Percentiles rank a stretch among this genome's conserved stretches.
Conservation (phyloP, 192 early-diverging fungal species). For the Backusella liffmaniae region DNA sequence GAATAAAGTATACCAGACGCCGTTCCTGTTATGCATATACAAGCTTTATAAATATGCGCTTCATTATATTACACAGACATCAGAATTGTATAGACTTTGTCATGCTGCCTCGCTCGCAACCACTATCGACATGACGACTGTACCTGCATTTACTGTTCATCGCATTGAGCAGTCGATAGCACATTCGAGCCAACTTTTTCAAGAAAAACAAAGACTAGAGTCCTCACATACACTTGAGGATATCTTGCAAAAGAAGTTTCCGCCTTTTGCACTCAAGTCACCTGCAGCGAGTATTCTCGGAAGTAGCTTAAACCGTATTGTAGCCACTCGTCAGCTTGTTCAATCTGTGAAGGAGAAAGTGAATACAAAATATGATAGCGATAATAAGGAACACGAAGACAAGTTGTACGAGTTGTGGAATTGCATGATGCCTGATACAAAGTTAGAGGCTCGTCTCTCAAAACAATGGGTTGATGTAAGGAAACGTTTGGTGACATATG, state of each 20-base stretch:
- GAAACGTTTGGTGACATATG: not conserved
- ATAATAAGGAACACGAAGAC: not conserved
- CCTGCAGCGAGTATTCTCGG: not conserved
- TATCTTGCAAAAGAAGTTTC: slow-evolving; percentile 6
- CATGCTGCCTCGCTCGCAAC: not conserved
- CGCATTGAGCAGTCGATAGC: slow-evolving; percentile 44
- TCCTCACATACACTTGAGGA: not conserved
- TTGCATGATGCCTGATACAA: slow-evolving; percentile 53
- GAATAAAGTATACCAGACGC: slow-evolving; percentile 50
- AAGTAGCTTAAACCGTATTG: not conserved
- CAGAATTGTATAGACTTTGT: slow-evolving; percentile 61
- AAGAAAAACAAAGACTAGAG: not conserved
- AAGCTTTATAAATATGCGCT: slow-evolving; percentile 53
- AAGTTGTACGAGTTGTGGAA: slow-evolving; percentile 56
- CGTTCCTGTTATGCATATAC: slow-evolving; percentile 49
- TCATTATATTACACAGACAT: slow-evolving; percentile 52
- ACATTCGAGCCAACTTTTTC: slow-evolving; percentile 46
- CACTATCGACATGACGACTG: not conserved
- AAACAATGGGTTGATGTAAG: slow-evolving; percentile 61
- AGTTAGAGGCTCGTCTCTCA: slow-evolving; percentile 44
- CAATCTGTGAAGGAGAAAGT: not conserved
- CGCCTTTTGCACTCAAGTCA: not conserved
- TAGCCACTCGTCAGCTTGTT: not conserved
- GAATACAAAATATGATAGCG: not conserved
- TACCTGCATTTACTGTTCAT: not conserved